phyloP scores from a whole-genome alignment of 352 stramenopile species.

The Blastocystis sp. region DNA sequence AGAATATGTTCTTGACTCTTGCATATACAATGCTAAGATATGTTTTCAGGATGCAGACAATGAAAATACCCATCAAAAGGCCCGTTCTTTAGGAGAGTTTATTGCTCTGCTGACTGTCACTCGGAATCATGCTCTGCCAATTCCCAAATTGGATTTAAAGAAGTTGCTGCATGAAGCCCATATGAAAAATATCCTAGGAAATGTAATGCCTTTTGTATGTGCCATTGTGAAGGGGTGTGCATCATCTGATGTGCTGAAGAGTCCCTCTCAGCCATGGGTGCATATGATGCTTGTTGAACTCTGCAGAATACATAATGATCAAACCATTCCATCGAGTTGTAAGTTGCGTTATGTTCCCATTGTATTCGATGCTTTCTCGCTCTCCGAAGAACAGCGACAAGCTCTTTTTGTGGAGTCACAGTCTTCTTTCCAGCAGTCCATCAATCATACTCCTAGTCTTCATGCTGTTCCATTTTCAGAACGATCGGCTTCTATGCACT shows the following conservation, averaged over 20 bases:
- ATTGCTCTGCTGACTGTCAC: background rate
- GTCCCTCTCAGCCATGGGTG: background rate
- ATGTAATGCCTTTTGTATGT: background rate
- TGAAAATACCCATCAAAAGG: background rate
- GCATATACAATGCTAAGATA: background rate
- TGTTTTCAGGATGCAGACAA: background rate
- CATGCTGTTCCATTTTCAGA: background rate
- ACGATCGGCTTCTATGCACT: background rate
- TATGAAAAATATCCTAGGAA: background rate
- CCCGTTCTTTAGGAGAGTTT: background rate
- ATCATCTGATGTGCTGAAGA: background rate
- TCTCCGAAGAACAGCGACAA: background rate
- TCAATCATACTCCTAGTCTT: background rate
- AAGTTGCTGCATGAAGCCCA: background rate
- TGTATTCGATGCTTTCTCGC: background rate
- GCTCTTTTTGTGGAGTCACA: background rate
- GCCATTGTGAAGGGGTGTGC: background rate
- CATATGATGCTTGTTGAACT: background rate
- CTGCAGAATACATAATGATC: background rate
- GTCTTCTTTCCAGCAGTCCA: background rate
- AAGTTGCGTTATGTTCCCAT: background rate
- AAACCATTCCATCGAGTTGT: background rate
- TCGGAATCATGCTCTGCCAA: constrained; percentile 2
- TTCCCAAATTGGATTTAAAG: background rate
- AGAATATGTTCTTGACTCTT: background rate